phyloP scores from a whole-genome alignment of 2,329 filamentous ascomycete genomes.

The Aspergillus carbonarius region DNA sequence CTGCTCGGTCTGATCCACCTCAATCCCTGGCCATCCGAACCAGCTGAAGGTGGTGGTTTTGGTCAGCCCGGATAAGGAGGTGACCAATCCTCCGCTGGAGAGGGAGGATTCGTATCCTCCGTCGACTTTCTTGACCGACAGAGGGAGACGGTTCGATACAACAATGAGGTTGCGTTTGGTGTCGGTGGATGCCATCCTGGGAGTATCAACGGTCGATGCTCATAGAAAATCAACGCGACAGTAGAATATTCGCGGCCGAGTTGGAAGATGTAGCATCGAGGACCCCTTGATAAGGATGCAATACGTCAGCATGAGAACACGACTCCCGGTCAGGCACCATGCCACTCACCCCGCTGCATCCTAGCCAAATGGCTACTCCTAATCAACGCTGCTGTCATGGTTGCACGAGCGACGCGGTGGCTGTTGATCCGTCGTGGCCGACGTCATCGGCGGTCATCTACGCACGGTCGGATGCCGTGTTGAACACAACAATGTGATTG shows the following conservation, averaged over 20 bases:
- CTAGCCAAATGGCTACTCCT: not conserved
- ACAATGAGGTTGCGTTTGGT: conserved; percentile 55
- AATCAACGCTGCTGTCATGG: not conserved
- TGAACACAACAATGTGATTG: not conserved
- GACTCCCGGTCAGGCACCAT: not conserved
- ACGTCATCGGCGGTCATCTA: not conserved
- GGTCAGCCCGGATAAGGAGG: conserved; percentile 79
- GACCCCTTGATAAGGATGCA: not conserved
- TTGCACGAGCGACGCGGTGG: not conserved
- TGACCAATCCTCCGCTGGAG: conserved; percentile 90
- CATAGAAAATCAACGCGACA: not conserved
- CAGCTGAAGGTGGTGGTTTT: conserved; percentile 90
- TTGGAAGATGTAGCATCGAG: not conserved
- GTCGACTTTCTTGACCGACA: conserved; percentile 84
- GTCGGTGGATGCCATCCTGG: not conserved
- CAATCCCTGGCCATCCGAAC: conserved; percentile 94
- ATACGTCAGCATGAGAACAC: conserved; percentile 5
- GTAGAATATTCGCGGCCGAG: not conserved
- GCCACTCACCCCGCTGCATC: not conserved
- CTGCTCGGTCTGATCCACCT: conserved; percentile 71
- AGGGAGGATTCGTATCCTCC: conserved; percentile 81
- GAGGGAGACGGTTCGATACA: conserved; percentile 86
- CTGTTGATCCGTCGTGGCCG: not conserved
- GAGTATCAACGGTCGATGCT: not conserved
- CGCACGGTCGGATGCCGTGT: not conserved